These are phyloP conservation scores for Aristolochia fimbriata DNA, from an alignment of 164 flowering plant species.

Conservation along the genomic window DNA sequence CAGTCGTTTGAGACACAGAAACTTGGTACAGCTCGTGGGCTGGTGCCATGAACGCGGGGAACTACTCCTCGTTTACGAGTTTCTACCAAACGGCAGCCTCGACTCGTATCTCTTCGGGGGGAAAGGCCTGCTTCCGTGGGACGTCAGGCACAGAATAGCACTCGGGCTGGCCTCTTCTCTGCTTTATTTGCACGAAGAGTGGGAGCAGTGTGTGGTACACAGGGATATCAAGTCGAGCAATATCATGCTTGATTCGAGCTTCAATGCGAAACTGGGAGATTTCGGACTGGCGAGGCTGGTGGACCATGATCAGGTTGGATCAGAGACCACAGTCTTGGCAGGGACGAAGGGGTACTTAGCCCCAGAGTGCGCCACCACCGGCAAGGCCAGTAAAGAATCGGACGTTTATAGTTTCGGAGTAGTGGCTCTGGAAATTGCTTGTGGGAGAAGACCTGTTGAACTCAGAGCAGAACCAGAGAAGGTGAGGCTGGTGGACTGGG, in stretches of 20 bases:
- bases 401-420: slow-evolving; percentile 48
- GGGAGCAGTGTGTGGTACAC: slow-evolving; percentile 51
- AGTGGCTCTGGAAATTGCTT: slow-evolving; percentile 33
- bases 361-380: slow-evolving; percentile 35
- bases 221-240: slow-evolving; percentile 46
- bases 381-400: slow-evolving; percentile 38
- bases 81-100: slow-evolving; percentile 42
- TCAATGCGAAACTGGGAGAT: slow-evolving; percentile 45
- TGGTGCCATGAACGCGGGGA: slow-evolving; percentile 48
- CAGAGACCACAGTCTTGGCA: slow-evolving; percentile 35
- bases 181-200: slow-evolving; percentile 43
- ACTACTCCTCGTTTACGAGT: slow-evolving; percentile 42
- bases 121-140: slow-evolving; percentile 19
- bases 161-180: slow-evolving; percentile 36
- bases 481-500: slow-evolving; percentile 30
- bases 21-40: slow-evolving; percentile 40
- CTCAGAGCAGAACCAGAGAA: slow-evolving; percentile 10
- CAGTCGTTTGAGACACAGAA: slow-evolving; percentile 37
- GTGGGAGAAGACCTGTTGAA: slow-evolving; percentile 31
- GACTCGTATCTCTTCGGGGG: slow-evolving; percentile 31
- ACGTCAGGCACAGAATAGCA: slow-evolving; percentile 28
- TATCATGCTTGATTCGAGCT: slow-evolving; percentile 38
- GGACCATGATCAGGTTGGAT: slow-evolving; percentile 30
- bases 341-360: slow-evolving; percentile 51
- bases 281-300: slow-evolving; percentile 41